phyloP scores from a whole-genome alignment of 2,329 filamentous ascomycete genomes.

The Endoconidiophora polonica region DNA sequence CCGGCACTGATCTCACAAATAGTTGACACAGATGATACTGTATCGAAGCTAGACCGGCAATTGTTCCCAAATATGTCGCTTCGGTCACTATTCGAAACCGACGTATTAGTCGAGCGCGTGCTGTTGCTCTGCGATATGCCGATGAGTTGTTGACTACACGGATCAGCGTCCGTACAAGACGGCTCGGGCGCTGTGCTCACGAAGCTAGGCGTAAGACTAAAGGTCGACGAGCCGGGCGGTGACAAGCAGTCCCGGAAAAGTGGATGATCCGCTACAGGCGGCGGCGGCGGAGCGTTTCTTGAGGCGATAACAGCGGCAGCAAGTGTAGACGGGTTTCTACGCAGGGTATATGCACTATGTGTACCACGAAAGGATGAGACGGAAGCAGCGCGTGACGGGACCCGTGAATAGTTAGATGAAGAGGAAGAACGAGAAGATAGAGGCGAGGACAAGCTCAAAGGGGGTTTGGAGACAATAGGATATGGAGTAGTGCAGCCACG shows the following conservation, averaged over 20 bases:
- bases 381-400: slow-evolving; percentile 1
- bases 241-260: slow-evolving; percentile 6
- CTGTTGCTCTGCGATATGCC: slow-evolving; percentile 8
- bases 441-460: not conserved
- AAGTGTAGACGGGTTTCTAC: slow-evolving; percentile 4
- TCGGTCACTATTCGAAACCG: not conserved
- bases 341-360: not conserved
- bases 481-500: too few species aligned
- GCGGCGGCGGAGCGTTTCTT: slow-evolving; percentile 4
- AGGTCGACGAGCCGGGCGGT: not conserved
- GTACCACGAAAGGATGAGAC: not conserved
- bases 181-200: too few species aligned
- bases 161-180: too few species aligned
- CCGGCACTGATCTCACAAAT: slow-evolving; percentile 6
- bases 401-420: not conserved
- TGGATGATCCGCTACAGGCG: slow-evolving; percentile 10
- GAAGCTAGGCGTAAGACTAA: not conserved
- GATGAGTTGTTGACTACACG: not conserved
- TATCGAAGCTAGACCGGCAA: slow-evolving; percentile 5
- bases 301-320: slow-evolving; percentile 6
- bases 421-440: not conserved
- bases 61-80: slow-evolving; percentile 5
- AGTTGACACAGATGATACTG: slow-evolving; percentile 6
- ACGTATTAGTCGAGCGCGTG: slow-evolving; percentile 6
- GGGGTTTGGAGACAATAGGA: not conserved